These are phyloP conservation scores for Septoria linicola DNA, from an alignment of 2,329 filamentous ascomycete species.

Conservation along the genomic window DNA sequence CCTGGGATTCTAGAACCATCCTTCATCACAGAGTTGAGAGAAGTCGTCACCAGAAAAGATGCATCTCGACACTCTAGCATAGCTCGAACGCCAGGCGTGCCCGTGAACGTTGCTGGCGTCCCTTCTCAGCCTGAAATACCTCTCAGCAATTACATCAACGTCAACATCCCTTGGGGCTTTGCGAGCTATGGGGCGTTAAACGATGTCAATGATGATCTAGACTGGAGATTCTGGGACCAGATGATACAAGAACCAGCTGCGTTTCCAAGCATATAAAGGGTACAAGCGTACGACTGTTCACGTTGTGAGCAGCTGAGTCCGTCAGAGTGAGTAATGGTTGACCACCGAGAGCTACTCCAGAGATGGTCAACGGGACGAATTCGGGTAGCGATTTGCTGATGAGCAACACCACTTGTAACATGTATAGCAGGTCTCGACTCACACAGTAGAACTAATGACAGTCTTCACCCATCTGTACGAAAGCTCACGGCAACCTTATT, in stretches of 20 bases:
- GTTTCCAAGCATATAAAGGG: constrained; percentile 4
- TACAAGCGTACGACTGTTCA: not conserved
- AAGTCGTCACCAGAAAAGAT: constrained; percentile 17
- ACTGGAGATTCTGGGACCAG: constrained; percentile 27
- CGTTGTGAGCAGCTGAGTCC: no score
- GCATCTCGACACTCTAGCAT: constrained; percentile 16
- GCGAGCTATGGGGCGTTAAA: constrained; percentile 12
- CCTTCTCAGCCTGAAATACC: constrained; percentile 16
- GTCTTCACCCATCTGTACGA: no score
- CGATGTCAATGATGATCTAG: constrained; percentile 16
- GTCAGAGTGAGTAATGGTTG: no score
- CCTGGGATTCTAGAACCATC: constrained; percentile 13
- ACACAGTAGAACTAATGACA: no score
- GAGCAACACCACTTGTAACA: not conserved
- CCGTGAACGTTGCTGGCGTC: constrained; percentile 3
- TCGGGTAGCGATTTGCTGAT: no score
- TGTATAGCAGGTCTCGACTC: not conserved
- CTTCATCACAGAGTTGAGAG: constrained; percentile 19
- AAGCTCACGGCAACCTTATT: no score
- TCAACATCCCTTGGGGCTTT: constrained; percentile 19
- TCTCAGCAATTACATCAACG: constrained; percentile 16
- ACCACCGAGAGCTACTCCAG: no score
- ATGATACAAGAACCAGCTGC: constrained; percentile 17
- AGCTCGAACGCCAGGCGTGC: constrained; percentile 18
- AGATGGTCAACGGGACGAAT: no score